Evolutionary conservation across 176 grass and related monocot species (phyloP).

Genomic region (sorghum (Sorghum bicolor)): Sorghum_bicolor_NCBIv3 NC_012870.2:4276501-4277000

Average conservation of each 20-base stretch:
- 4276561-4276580: neutral
- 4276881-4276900: conserved; percentile 35
- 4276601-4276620: neutral
- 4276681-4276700: neutral
- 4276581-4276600: neutral
- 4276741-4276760: neutral
- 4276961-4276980: neutral
- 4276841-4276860: conserved; percentile 24
- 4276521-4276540: neutral
- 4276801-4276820: conserved; percentile 37
- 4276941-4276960: neutral
- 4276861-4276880: conserved; percentile 15
- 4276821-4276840: conserved; percentile 8
- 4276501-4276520: neutral
- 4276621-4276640: neutral
- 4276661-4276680: neutral
- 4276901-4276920: neutral
- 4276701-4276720: neutral
- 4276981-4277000: neutral
- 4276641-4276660: neutral
- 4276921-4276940: conserved; percentile 1
- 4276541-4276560: neutral
- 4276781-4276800: conserved; percentile 33
- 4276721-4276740: neutral
- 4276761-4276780: conserved; percentile 11